Conservation (phyloP, 1,284 basidiomycete genomes). For the Cryptococcus amylolentus region DNA sequence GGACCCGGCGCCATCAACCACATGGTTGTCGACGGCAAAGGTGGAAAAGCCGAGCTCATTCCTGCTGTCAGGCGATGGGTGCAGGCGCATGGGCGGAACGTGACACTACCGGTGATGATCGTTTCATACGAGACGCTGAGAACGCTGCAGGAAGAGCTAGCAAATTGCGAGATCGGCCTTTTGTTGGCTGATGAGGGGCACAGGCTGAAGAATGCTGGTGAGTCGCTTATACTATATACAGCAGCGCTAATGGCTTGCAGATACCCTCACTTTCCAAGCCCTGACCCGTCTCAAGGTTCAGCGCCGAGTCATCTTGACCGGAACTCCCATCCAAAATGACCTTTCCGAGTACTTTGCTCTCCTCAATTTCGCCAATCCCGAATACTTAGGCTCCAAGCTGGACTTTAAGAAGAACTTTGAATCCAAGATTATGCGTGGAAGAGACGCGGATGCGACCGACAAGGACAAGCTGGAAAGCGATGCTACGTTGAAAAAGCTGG, state of each 20-base stretch:
- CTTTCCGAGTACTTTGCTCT: slow-evolving; percentile 95
- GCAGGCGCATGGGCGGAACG: slow-evolving; percentile 74
- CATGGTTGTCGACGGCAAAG: slow-evolving; percentile 85
- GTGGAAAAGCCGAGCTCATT: slow-evolving; percentile 73
- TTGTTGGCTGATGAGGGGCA: slow-evolving; percentile 97
- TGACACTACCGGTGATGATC: slow-evolving; percentile 97
- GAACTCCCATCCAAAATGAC: slow-evolving; percentile 96
- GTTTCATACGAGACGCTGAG: slow-evolving; percentile 97
- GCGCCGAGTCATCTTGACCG: slow-evolving; percentile 93
- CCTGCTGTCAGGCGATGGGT: slow-evolving; percentile 82
- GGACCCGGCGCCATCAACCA: slow-evolving; percentile 76
- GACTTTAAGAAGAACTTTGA: slow-evolving; percentile 98
- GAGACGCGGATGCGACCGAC: slow-evolving; percentile 86
- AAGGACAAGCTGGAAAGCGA: slow-evolving; percentile 77
- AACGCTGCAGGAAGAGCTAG: slow-evolving; percentile 71
- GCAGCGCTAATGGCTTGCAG: slow-evolving; percentile 49
- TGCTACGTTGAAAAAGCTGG: slow-evolving; percentile 88
- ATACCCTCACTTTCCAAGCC: slow-evolving; percentile 83
- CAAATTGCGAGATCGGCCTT: slow-evolving; percentile 78
- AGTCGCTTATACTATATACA: slow-evolving; percentile 20
- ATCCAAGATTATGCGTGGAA: slow-evolving; percentile 85
- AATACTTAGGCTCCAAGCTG: slow-evolving; percentile 83
- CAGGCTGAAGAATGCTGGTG: slow-evolving; percentile 92
- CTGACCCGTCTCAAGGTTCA: slow-evolving; percentile 81
- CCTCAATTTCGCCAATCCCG: slow-evolving; percentile 94